Percentiles rank a stretch among this genome's conserved stretches.
These are phyloP conservation scores for Aspergillus oerlinghausenensis DNA, from an alignment of 2,329 filamentous ascomycete genomes.

Conservation along the genomic window DNA sequence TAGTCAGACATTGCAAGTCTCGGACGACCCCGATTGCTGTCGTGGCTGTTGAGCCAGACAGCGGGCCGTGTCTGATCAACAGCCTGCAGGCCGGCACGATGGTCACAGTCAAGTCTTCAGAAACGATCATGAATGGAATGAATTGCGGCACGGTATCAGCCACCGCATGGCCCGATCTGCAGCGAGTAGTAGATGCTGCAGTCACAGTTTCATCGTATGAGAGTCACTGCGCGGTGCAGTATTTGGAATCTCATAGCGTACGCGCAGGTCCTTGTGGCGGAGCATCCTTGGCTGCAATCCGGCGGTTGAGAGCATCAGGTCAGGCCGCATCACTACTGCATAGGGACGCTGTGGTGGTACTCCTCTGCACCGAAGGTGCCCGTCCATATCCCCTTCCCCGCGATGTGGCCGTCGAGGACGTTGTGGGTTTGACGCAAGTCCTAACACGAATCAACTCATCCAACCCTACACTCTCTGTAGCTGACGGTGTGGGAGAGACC, in stretches of 20 bases:
- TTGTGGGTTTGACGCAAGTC: conserved; percentile 41
- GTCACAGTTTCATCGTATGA: conserved; percentile 60
- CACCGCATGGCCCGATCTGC: conserved; percentile 60
- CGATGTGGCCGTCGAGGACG: conserved; percentile 41
- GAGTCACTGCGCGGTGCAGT: conserved; percentile 54
- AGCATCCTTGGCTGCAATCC: conserved; percentile 52
- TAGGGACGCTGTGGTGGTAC: conserved; percentile 54
- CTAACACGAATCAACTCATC: conserved; percentile 50
- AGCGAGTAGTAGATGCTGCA: conserved; percentile 55
- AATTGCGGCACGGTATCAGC: conserved; percentile 66
- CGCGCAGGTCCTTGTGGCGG: conserved; percentile 60
- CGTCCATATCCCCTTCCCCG: conserved; percentile 50
- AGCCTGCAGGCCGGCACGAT: conserved; percentile 47
- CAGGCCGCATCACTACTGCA: conserved; percentile 33
- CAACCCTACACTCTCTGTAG: conserved; percentile 41
- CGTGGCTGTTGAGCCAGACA: conserved; percentile 67
- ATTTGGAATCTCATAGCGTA: conserved; percentile 48
- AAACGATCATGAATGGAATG: conserved; percentile 70
- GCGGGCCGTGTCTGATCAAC: conserved; percentile 51
- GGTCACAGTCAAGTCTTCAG: conserved; percentile 49
- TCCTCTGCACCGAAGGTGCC: conserved; percentile 63
- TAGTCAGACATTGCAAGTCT: conserved; percentile 60
- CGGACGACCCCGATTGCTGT: conserved; percentile 37
- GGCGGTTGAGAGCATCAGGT: conserved; percentile 36
- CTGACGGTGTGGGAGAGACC: conserved; percentile 44